phyloP scores from a whole-genome alignment of 495 filamentous ascomycete genomes.

The Lophiostoma macrostomum region DNA sequence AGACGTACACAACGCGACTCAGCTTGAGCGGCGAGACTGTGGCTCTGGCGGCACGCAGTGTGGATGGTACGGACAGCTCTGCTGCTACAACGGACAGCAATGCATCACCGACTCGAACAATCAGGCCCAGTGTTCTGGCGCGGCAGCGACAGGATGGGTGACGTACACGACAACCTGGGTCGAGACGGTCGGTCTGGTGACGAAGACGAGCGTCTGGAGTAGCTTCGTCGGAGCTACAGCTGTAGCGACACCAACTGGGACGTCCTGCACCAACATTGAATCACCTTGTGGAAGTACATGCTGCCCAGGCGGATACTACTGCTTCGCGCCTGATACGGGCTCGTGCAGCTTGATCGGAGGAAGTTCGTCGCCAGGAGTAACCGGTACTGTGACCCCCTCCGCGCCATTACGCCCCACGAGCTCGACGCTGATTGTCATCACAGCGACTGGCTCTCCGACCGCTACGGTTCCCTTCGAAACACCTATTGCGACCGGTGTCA shows the following conservation, averaged over 20 bases:
- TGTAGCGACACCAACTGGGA: constrained; percentile 41
- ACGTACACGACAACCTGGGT: constrained; percentile 70
- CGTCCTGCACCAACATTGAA: constrained; percentile 56
- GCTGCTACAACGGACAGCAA: constrained; percentile 57
- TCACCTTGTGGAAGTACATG: constrained; percentile 69
- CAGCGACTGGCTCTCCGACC: constrained; percentile 53
- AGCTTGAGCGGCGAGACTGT: constrained; percentile 46
- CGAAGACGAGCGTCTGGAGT: constrained; percentile 65
- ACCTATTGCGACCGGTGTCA: constrained; percentile 53
- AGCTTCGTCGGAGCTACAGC: constrained; percentile 48
- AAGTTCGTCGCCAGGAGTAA: constrained; percentile 36
- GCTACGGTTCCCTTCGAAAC: constrained; percentile 59
- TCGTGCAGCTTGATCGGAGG: constrained; percentile 47
- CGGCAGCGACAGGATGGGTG: constrained; percentile 45
- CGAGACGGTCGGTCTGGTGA: constrained; percentile 64
- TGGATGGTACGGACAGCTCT: constrained; percentile 63
- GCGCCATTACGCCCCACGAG: constrained; percentile 69
- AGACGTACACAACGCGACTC: constrained; percentile 39
- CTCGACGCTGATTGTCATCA: constrained; percentile 53
- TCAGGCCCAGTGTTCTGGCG: constrained; percentile 54
- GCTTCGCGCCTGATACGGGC: constrained; percentile 42
- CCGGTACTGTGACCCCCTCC: constrained; percentile 41
- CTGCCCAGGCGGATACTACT: constrained; percentile 71
- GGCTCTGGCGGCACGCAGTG: constrained; percentile 50
- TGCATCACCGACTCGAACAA: constrained; percentile 61